These are phyloP conservation scores for Trichoderma harzianum DNA, from an alignment of 2,329 filamentous ascomycete species.

Conservation along the genomic window DNA sequence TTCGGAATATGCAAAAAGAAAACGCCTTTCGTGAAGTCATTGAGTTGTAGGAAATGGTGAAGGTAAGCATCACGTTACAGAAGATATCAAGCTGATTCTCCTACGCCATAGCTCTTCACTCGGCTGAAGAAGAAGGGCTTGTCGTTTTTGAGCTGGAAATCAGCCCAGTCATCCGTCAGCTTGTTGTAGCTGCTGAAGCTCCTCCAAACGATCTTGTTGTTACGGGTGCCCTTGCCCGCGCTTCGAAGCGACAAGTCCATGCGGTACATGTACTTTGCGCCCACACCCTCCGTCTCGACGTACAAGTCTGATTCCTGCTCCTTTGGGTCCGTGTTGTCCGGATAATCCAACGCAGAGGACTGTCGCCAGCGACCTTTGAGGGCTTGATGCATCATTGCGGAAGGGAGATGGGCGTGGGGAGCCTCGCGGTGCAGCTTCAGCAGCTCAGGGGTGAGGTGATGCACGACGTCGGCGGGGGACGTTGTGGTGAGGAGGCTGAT, in stretches of 20 bases:
- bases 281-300: conserved; percentile 82
- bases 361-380: conserved; percentile 56
- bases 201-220: conserved; percentile 86
- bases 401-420: conserved; percentile 33
- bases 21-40: not conserved
- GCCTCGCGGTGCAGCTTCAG: conserved; percentile 46
- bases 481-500: conserved; percentile 77
- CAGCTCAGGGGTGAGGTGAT: conserved; percentile 71
- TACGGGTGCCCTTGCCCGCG: conserved; percentile 62
- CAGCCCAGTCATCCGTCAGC: conserved; percentile 84
- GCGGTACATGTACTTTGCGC: conserved; percentile 75
- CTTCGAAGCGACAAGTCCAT: conserved; percentile 73
- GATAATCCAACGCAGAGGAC: conserved; percentile 34
- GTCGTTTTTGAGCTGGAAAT: conserved; percentile 65
- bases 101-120: conserved; percentile 58
- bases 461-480: conserved; percentile 84
- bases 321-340: conserved; percentile 21
- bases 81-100: not conserved
- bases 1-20: not conserved
- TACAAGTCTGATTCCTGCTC: conserved; percentile 63
- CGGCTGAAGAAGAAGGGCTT: conserved; percentile 66
- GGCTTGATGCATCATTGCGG: conserved; percentile 64
- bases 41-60: not conserved
- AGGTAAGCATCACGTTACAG: not conserved
- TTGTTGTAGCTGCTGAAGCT: conserved; percentile 89